phyloP scores from a whole-genome alignment of 2,329 filamentous ascomycete species.

The Colletotrichum spinosum region DNA sequence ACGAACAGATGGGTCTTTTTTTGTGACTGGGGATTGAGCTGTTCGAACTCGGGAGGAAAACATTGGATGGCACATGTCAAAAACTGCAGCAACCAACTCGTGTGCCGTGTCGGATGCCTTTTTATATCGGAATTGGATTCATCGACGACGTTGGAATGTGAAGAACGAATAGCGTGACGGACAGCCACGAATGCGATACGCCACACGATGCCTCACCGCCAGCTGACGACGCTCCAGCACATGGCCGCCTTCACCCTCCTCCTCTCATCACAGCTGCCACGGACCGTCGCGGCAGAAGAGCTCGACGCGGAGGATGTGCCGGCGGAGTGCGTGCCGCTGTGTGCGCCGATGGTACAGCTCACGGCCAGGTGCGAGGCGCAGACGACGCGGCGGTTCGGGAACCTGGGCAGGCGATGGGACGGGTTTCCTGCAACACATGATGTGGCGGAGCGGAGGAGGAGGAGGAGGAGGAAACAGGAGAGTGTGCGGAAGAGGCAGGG shows the following conservation, averaged over 20 bases:
- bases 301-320: slow-evolving; percentile 32
- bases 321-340: slow-evolving; percentile 17
- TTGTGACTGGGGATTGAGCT: slow-evolving; percentile 4
- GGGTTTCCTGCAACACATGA: neutral
- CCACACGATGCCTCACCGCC: slow-evolving; percentile 16
- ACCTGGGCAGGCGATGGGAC: slow-evolving; percentile 1
- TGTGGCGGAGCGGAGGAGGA: too few species aligned
- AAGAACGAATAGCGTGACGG: neutral
- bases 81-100: neutral
- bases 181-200: neutral
- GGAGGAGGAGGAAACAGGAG: neutral
- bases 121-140: too few species aligned
- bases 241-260: slow-evolving; percentile 10
- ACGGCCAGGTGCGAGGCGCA: slow-evolving; percentile 26
- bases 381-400: slow-evolving; percentile 11
- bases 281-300: slow-evolving; percentile 19
- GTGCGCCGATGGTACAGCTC: slow-evolving; percentile 24
- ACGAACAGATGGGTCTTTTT: neutral
- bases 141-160: neutral
- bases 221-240: neutral
- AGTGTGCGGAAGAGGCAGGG: neutral
- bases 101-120: neutral
- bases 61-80: slow-evolving; percentile 17
- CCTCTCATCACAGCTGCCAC: neutral
- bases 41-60: neutral